These are phyloP conservation scores for Tolypocladium album DNA, from an alignment of 2,329 filamentous ascomycete genomes.

Conservation along the genomic window DNA sequence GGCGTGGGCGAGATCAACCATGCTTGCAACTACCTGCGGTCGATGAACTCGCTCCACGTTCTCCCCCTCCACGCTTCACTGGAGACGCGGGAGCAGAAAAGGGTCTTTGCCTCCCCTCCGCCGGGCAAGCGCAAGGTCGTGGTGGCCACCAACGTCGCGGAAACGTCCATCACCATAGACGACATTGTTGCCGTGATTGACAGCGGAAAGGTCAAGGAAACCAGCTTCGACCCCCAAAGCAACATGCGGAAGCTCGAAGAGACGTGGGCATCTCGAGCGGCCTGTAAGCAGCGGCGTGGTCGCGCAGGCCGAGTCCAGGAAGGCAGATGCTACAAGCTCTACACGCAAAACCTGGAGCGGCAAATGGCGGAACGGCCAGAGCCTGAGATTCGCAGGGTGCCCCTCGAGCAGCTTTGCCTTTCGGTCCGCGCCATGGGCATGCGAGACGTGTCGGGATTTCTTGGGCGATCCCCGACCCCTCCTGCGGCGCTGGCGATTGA, in stretches of 20 bases:
- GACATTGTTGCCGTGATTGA: constrained; percentile 96
- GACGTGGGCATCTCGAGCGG: constrained; percentile 87
- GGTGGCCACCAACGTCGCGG: constrained; percentile 91
- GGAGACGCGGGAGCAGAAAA: constrained; percentile 76
- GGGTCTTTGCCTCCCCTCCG: constrained; percentile 71
- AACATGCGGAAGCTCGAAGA: constrained; percentile 94
- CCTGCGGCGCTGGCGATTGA: constrained; percentile 79
- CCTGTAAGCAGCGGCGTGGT: constrained; percentile 88
- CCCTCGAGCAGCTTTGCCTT: constrained; percentile 86
- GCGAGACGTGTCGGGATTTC: constrained; percentile 67
- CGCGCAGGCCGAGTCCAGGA: constrained; percentile 87
- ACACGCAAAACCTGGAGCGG: constrained; percentile 73
- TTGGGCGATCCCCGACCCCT: constrained; percentile 79
- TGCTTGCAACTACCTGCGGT: constrained; percentile 57
- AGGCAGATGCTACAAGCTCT: constrained; percentile 91
- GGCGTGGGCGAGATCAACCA: constrained; percentile 87
- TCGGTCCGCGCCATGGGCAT: constrained; percentile 95
- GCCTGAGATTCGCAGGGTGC: constrained; percentile 86
- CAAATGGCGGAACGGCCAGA: constrained; percentile 85
- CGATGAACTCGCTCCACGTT: constrained; percentile 56
- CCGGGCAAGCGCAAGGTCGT: constrained; percentile 81
- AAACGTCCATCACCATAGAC: constrained; percentile 97
- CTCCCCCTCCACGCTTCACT: constrained; percentile 88
- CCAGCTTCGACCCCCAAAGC: constrained; percentile 79
- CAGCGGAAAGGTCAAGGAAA: constrained; percentile 92